Percentiles rank a stretch among this genome's conserved stretches.
phyloP scores from a whole-genome alignment of 495 filamentous ascomycete species.

The Tuber melanosporum region DNA sequence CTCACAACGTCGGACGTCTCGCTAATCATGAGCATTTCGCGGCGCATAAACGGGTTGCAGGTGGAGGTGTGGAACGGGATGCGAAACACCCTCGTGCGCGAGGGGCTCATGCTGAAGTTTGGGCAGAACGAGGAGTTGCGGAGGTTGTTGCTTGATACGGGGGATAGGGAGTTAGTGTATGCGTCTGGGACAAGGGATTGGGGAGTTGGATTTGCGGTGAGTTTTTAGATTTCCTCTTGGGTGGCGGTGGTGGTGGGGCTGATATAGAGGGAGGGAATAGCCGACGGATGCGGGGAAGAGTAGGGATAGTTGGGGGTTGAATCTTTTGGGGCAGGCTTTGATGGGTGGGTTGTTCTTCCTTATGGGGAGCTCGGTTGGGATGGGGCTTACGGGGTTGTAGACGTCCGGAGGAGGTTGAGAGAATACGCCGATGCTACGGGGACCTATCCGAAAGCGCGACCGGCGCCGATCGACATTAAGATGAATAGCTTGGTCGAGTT shows the following conservation, averaged over 20 bases:
- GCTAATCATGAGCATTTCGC: neutral
- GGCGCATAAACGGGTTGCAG: neutral
- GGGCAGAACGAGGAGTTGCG: conserved; percentile 3
- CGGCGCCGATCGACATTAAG: neutral
- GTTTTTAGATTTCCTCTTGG: neutral
- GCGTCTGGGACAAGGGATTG: neutral
- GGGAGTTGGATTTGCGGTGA: neutral
- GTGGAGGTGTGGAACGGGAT: conserved; percentile 1
- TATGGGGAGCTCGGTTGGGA: neutral
- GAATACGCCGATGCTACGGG: neutral
- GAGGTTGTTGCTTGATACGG: neutral
- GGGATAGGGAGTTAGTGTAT: conserved; percentile 1
- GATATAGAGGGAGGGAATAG: neutral
- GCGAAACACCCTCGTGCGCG: neutral
- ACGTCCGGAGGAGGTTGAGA: neutral
- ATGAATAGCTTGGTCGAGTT: conserved; percentile 1
- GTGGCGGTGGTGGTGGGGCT: neutral
- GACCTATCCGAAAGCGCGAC: neutral
- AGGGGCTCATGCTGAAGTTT: neutral
- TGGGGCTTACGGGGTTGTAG: neutral
- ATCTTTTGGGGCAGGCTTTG: conserved; percentile 57
- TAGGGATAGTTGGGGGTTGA: conserved; percentile 56
- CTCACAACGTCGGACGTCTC: neutral
- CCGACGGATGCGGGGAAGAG: conserved; percentile 27
- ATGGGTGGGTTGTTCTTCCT: conserved; percentile 10